These are phyloP conservation scores for Acacia pycnantha DNA, from an alignment of 331 rosid species.

Conservation along the genomic window DNA sequence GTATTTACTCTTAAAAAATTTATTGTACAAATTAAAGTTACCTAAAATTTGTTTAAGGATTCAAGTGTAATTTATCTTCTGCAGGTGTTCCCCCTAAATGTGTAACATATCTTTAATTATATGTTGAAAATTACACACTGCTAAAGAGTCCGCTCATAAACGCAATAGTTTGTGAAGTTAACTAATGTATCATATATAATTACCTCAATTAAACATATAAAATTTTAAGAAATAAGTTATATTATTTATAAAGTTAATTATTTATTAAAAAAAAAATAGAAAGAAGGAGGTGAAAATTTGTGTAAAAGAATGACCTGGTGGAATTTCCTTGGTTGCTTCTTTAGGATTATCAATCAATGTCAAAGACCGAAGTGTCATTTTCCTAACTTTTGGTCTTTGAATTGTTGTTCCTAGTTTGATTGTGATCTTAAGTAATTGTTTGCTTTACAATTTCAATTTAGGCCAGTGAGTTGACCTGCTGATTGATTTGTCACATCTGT, in stretches of 20 bases:
- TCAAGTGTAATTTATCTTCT: too few species aligned
- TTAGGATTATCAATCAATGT: constrained; percentile 6
- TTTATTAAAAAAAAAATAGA: neutral
- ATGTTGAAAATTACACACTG: too few species aligned
- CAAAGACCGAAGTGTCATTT: constrained; percentile 13
- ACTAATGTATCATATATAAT: neutral
- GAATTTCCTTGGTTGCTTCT: neutral
- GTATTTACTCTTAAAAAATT: too few species aligned
- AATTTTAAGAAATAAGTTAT: neutral
- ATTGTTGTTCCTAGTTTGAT: neutral
- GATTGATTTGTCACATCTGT: neutral
- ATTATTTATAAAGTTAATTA: neutral
- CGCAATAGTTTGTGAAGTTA: neutral
- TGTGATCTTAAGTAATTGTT: neutral
- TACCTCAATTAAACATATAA: neutral
- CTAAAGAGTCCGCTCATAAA: too few species aligned
- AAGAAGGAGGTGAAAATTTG: neutral
- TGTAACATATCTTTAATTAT: too few species aligned
- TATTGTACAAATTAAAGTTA: too few species aligned
- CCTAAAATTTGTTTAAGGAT: too few species aligned
- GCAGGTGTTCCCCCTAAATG: too few species aligned
- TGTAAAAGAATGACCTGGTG: neutral
- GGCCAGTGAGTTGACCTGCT: constrained; percentile 4
- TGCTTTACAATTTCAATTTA: neutral
- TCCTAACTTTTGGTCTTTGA: constrained; percentile 22